phyloP scores from a whole-genome alignment of 2,329 filamentous ascomycete species.

The Penicillium nordicum region DNA sequence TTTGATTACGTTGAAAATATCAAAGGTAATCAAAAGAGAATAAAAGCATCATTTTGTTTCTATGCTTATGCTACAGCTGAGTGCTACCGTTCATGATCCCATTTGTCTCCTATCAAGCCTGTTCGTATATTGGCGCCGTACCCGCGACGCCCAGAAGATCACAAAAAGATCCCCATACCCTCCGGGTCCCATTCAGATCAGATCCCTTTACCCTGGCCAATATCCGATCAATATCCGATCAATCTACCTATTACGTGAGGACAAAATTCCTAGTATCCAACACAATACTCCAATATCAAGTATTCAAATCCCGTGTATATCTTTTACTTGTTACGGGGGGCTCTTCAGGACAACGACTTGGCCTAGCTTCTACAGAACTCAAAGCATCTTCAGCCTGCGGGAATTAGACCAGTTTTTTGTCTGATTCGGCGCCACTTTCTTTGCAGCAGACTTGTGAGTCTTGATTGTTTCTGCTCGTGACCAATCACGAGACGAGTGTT shows the following conservation, averaged over 20 bases:
- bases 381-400: slow-evolving; percentile 6
- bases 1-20: not conserved
- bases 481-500: slow-evolving; percentile 21
- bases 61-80: not conserved
- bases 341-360: not conserved
- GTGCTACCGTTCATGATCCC: slow-evolving; percentile 13
- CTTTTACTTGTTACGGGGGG: slow-evolving; percentile 1
- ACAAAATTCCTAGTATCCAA: not conserved
- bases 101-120: slow-evolving; percentile 13
- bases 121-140: slow-evolving; percentile 16
- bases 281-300: not conserved
- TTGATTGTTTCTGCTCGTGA: slow-evolving; percentile 12
- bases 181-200: slow-evolving; percentile 9
- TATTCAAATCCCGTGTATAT: not conserved
- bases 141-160: slow-evolving; percentile 17
- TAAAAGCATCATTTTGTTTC: not conserved
- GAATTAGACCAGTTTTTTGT: slow-evolving; percentile 3
- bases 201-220: not conserved
- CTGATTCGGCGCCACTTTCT: slow-evolving; percentile 10
- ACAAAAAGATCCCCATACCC: slow-evolving; percentile 16
- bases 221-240: not conserved
- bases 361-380: slow-evolving; percentile 1
- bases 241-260: not conserved
- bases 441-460: slow-evolving; percentile 9
- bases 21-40: not conserved